Conservation (phyloP, 192 early-diverging fungal species). For the Gaertneriomyces semiglobifer region DNA sequence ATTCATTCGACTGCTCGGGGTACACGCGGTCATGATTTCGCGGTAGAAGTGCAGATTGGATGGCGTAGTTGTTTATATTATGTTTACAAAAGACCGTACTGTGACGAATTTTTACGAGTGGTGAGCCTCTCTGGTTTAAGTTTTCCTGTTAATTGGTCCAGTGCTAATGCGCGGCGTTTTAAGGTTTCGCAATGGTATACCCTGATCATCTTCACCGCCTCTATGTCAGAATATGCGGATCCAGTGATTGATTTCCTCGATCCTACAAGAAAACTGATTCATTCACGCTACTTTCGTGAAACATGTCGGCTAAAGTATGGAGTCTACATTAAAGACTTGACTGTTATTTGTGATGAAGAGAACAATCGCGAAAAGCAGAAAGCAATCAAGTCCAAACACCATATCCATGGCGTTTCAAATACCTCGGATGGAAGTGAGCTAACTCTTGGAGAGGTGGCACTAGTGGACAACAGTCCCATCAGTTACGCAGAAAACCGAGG, state of each 20-base stretch:
- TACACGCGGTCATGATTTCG: slow-evolving; percentile 63
- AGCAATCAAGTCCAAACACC: too few relatives aligned
- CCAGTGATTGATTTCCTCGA: slow-evolving; percentile 91
- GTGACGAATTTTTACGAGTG: slow-evolving; percentile 80
- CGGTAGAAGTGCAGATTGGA: slow-evolving; percentile 81
- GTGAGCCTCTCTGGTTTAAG: slow-evolving; percentile 31
- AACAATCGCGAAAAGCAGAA: too few relatives aligned
- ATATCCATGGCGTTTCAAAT: slow-evolving; percentile 48
- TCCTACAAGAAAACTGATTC: slow-evolving; percentile 62
- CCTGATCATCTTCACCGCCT: slow-evolving; percentile 86
- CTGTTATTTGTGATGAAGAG: neutral
- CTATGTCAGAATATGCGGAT: slow-evolving; percentile 90
- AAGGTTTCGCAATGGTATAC: slow-evolving; percentile 87
- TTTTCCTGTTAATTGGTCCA: neutral
- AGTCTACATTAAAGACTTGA: neutral
- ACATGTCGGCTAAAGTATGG: slow-evolving; percentile 1
- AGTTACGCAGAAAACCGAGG: slow-evolving; percentile 73
- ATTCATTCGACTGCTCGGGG: slow-evolving; percentile 71
- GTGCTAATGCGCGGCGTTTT: neutral
- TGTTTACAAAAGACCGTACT: slow-evolving; percentile 86
- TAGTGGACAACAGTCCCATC: slow-evolving; percentile 79
- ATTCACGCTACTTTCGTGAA: slow-evolving; percentile 70
- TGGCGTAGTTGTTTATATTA: slow-evolving; percentile 80
- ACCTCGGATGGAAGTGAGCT: slow-evolving; percentile 67
- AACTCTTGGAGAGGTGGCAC: slow-evolving; percentile 74